These are phyloP conservation scores for Fusarium sp. DNA, from an alignment of 2,329 filamentous ascomycete species.

Conservation along the genomic window DNA sequence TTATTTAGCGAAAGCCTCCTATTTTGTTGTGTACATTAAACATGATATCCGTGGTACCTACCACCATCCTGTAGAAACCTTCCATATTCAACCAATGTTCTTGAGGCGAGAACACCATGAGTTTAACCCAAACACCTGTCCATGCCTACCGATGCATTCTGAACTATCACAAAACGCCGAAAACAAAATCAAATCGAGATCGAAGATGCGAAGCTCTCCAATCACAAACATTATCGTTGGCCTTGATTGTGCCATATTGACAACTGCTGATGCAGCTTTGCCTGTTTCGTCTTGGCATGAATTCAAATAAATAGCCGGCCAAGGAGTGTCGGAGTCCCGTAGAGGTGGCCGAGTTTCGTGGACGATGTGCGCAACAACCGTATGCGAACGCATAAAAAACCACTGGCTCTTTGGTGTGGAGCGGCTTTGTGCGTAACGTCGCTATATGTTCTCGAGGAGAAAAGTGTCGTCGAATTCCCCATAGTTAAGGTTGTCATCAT, in stretches of 20 bases:
- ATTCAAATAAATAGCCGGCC: not conserved
- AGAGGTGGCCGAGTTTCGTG: not conserved
- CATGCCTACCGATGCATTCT: conserved; percentile 1
- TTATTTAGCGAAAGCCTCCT: conserved; percentile 29
- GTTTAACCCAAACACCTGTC: conserved; percentile 7
- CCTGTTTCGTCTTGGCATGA: not conserved
- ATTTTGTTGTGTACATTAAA: conserved; percentile 32
- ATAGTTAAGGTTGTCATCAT: conserved; percentile 47
- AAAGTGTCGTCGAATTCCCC: conserved; percentile 58
- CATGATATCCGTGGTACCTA: conserved; percentile 31
- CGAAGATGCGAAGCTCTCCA: not conserved
- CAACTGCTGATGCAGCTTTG: not conserved
- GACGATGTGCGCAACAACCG: not conserved
- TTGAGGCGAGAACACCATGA: not conserved
- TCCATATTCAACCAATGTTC: not conserved
- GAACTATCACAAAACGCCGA: not conserved
- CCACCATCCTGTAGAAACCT: conserved; percentile 7
- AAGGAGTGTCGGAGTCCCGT: not conserved
- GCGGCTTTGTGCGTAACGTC: not conserved
- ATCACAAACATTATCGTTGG: not conserved
- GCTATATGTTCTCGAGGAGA: conserved; percentile 50
- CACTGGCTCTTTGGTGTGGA: not conserved
- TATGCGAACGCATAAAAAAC: not conserved
- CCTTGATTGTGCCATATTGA: not conserved
- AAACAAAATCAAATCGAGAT: not conserved